A percentile compares a stretch with the other conserved stretches of the same genome.
Evolutionary conservation across 306 rosid species (phyloP).

Genomic region (Acacia confusa): DNA sequence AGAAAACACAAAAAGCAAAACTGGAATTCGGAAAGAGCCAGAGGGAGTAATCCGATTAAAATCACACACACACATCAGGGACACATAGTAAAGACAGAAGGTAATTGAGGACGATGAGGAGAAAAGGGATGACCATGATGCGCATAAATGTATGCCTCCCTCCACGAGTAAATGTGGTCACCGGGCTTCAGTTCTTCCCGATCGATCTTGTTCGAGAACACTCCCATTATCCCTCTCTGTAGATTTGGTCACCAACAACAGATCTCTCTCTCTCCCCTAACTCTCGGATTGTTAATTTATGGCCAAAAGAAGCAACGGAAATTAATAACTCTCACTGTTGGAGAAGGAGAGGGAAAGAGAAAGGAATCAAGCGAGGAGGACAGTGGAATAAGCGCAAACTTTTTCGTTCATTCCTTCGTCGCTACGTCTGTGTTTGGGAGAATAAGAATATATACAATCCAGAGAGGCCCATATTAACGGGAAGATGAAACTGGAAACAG

Average conservation of each 20-base stretch:
- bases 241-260: not conserved
- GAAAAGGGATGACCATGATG: slow-evolving; percentile 68
- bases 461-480: not conserved
- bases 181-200: slow-evolving; percentile 61
- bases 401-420: not conserved
- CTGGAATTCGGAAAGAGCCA: slow-evolving; percentile 1
- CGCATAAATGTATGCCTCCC: slow-evolving; percentile 65
- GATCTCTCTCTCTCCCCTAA: not conserved
- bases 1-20: not conserved
- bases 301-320: not conserved
- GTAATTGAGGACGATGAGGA: not conserved
- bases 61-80: not conserved
- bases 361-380: not conserved
- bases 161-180: slow-evolving; percentile 92
- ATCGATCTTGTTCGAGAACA: slow-evolving; percentile 69
- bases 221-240: slow-evolving; percentile 48
- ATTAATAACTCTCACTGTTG: not conserved
- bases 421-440: not conserved
- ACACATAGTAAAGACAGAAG: not conserved
- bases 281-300: not conserved
- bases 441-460: not conserved
- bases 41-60: not conserved
- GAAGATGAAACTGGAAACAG: too few relatives aligned
- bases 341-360: not conserved
- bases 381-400: not conserved